Evolutionary conservation across 495 filamentous ascomycete genomes (phyloP).

Genomic region (Bacidia rubella): DNA sequence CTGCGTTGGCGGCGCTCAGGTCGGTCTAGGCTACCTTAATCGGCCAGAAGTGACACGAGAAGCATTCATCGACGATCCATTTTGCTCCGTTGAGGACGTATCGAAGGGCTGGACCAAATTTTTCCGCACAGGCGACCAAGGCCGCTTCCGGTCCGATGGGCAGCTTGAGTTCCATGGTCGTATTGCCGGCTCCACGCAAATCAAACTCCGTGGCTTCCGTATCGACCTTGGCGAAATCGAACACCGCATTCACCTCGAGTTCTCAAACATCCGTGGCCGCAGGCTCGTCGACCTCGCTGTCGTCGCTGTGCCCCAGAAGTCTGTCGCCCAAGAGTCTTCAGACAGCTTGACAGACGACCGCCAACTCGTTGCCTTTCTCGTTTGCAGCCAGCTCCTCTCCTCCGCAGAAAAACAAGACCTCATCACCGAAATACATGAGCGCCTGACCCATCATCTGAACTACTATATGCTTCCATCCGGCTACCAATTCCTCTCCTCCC

Average conservation of each 20-base stretch:
- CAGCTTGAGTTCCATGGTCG: slow-evolving; percentile 72
- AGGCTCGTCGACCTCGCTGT: slow-evolving; percentile 11
- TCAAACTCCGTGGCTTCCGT: slow-evolving; percentile 69
- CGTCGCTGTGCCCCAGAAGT: slow-evolving; percentile 1
- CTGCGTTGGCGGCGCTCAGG: slow-evolving; percentile 63
- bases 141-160: slow-evolving; percentile 51
- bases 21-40: slow-evolving; percentile 75
- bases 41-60: slow-evolving; percentile 58
- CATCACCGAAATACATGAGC: slow-evolving; percentile 13
- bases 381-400: slow-evolving; percentile 5
- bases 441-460: slow-evolving; percentile 16
- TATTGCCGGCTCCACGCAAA: slow-evolving; percentile 57
- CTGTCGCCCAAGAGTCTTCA: not conserved
- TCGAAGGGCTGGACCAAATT: slow-evolving; percentile 35
- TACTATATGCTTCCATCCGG: slow-evolving; percentile 22
- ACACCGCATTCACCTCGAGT: slow-evolving; percentile 9
- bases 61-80: slow-evolving; percentile 50
- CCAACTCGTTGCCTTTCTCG: slow-evolving; percentile 18
- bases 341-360: slow-evolving; percentile 13
- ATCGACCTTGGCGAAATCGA: slow-evolving; percentile 72
- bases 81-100: slow-evolving; percentile 9
- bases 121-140: slow-evolving; percentile 81
- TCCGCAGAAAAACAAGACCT: slow-evolving; percentile 9
- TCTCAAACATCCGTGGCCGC: slow-evolving; percentile 3
- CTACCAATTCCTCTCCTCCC: slow-evolving; percentile 19